Evolutionary conservation across 1,139 yeast species (phyloP).

Genomic region (Geotrichum europaeum): DNA sequence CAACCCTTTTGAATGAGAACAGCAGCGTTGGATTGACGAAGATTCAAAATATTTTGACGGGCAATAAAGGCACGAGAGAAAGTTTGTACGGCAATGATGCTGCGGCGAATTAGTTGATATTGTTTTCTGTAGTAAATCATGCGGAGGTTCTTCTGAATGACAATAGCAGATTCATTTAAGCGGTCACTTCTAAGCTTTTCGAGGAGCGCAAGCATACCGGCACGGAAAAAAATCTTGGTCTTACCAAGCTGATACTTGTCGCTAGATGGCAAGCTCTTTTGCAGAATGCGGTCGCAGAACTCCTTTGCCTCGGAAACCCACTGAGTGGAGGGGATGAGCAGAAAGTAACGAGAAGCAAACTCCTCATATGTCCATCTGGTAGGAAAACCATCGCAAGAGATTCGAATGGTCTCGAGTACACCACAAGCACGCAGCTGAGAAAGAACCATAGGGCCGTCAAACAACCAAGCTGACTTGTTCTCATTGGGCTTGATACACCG

Average conservation of each 20-base stretch:
- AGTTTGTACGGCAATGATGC: slow-evolving; percentile 57
- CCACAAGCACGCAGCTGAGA: slow-evolving; percentile 97
- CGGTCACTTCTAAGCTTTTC: slow-evolving; percentile 82
- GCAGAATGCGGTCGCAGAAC: slow-evolving; percentile 63
- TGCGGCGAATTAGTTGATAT: slow-evolving; percentile 50
- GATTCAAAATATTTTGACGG: slow-evolving; percentile 52
- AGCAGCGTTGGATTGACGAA: slow-evolving; percentile 62
- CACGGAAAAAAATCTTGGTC: slow-evolving; percentile 86
- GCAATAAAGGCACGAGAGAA: slow-evolving; percentile 56
- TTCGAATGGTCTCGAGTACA: slow-evolving; percentile 92
- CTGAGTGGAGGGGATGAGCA: slow-evolving; percentile 63
- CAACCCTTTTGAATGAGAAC: slow-evolving; percentile 62
- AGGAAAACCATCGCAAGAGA: slow-evolving; percentile 97
- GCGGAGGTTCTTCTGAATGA: slow-evolving; percentile 81
- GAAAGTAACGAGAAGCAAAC: slow-evolving; percentile 84
- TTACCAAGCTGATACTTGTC: slow-evolving; percentile 72
- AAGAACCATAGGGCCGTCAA: slow-evolving; percentile 91
- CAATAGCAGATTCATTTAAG: slow-evolving; percentile 66
- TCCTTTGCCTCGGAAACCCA: slow-evolving; percentile 59
- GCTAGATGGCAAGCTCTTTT: slow-evolving; percentile 54
- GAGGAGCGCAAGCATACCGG: slow-evolving; percentile 84
- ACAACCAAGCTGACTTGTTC: slow-evolving; percentile 89
- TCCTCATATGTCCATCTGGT: slow-evolving; percentile 94
- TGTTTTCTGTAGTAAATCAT: slow-evolving; percentile 57
- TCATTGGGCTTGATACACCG: slow-evolving; percentile 98